phyloP scores from a whole-genome alignment of 352 stramenopile genomes.

The Phytophthora syringae region DNA sequence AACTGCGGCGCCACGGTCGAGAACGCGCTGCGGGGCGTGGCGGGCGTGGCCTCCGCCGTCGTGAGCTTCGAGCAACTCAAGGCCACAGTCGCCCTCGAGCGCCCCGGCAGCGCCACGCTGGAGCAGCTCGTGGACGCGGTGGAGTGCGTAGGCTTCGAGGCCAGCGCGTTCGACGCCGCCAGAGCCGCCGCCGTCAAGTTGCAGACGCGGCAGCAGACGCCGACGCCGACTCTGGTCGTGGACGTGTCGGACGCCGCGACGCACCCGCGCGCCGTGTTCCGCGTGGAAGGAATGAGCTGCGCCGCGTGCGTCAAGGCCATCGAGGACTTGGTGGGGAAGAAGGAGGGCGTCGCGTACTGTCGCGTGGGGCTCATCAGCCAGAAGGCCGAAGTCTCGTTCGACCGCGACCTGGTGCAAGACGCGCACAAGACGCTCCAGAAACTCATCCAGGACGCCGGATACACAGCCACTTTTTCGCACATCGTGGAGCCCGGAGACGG shows the following conservation, averaged over 20 bases:
- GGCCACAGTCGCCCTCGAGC: constrained; percentile 59
- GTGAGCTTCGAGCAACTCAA: constrained; percentile 81
- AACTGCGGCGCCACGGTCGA: constrained; percentile 94
- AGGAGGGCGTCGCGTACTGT: constrained; percentile 72
- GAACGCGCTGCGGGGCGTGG: constrained; percentile 82
- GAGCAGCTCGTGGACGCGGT: constrained; percentile 81
- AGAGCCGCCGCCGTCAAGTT: constrained; percentile 62
- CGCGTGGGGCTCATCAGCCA: constrained; percentile 87
- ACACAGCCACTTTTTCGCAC: constrained; percentile 75
- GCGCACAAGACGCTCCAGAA: constrained; percentile 53
- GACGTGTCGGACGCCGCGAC: constrained; percentile 40
- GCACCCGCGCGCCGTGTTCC: constrained; percentile 81
- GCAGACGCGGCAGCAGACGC: constrained; percentile 43
- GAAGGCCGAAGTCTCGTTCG: constrained; percentile 87
- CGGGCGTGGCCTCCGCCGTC: constrained; percentile 70
- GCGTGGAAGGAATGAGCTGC: constrained; percentile 88
- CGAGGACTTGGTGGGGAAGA: constrained; percentile 75
- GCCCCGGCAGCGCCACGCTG: constrained; percentile 53
- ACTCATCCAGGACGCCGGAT: constrained; percentile 51
- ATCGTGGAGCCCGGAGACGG: constrained; percentile 76
- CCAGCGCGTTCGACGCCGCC: constrained; percentile 59
- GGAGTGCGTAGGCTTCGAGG: constrained; percentile 76
- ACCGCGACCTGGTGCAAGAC: constrained; percentile 70
- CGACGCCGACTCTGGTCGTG: constrained; percentile 39
- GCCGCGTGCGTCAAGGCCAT: constrained; percentile 89